phyloP scores from a whole-genome alignment of 2,329 filamentous ascomycete species.

The Beauveria bassiana region DNA sequence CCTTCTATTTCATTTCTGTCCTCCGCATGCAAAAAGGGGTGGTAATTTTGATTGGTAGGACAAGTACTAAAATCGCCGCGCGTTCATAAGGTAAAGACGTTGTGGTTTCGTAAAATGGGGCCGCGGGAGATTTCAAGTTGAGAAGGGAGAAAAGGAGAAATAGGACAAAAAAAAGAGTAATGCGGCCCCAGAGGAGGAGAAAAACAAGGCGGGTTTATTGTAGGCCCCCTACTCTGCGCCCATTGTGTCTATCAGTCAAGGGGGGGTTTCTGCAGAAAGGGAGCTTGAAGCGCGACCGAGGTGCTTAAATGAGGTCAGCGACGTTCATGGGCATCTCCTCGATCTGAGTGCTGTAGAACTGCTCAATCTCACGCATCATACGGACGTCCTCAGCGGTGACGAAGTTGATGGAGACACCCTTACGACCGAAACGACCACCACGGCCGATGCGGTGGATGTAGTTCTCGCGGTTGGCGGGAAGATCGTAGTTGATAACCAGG shows the following conservation, averaged over 20 bases:
- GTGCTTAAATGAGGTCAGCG: slow-evolving; percentile 62
- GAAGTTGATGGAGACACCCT: slow-evolving; percentile 99
- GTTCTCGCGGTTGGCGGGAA: slow-evolving; percentile 98
- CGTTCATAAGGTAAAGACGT: slow-evolving; percentile 11
- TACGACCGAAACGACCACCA: slow-evolving; percentile 98
- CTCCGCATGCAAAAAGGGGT: slow-evolving; percentile 8
- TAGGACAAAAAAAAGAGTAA: slow-evolving; percentile 9
- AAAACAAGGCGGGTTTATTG: slow-evolving; percentile 13
- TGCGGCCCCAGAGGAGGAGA: slow-evolving; percentile 10
- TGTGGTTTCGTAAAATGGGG: slow-evolving; percentile 11
- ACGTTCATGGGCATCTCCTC: slow-evolving; percentile 99
- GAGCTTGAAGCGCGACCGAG: slow-evolving; percentile 17
- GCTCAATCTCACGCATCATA: slow-evolving; percentile 99
- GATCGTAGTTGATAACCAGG: slow-evolving; percentile 99
- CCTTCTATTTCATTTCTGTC: slow-evolving; percentile 1
- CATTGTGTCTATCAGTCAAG: not conserved
- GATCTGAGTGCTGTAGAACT: slow-evolving; percentile 99
- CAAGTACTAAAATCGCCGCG: slow-evolving; percentile 10
- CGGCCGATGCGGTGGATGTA: slow-evolving; percentile 99
- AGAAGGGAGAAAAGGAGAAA: slow-evolving; percentile 5
- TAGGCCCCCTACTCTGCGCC: slow-evolving; percentile 1
- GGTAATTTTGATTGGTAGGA: slow-evolving; percentile 2
- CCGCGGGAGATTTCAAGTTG: slow-evolving; percentile 7
- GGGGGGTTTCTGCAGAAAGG: slow-evolving; percentile 19
- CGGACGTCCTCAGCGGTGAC: slow-evolving; percentile 98